These are phyloP conservation scores for Coriolopsis trogii DNA, from an alignment of 1,284 basidiomycete genomes.

Conservation along the genomic window DNA sequence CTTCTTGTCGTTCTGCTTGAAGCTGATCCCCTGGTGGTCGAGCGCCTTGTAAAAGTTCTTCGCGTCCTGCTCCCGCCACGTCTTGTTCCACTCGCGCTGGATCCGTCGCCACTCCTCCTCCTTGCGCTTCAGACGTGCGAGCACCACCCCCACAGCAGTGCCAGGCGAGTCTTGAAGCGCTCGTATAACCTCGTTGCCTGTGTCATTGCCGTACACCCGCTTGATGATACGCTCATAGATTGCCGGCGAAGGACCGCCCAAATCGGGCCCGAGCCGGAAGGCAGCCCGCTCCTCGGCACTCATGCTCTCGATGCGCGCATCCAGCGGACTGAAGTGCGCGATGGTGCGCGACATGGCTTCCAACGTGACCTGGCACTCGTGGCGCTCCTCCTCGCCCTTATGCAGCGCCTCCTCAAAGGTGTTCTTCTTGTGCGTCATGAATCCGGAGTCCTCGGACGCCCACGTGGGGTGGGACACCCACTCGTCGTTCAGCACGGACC, in stretches of 20 bases:
- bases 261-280: constrained; percentile 87
- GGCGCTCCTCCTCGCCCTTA: constrained; percentile 96
- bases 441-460: constrained; percentile 95
- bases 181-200: constrained; percentile 84
- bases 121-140: constrained; percentile 90
- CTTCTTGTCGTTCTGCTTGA: constrained; percentile 98
- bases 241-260: constrained; percentile 87
- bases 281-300: constrained; percentile 82
- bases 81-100: constrained; percentile 95
- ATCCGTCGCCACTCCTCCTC: constrained; percentile 97
- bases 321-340: constrained; percentile 89
- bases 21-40: constrained; percentile 94
- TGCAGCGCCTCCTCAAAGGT: constrained; percentile 95
- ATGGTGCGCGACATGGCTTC: constrained; percentile 94
- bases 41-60: constrained; percentile 98
- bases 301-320: constrained; percentile 89
- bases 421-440: constrained; percentile 97
- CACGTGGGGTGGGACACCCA: constrained; percentile 98
- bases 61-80: constrained; percentile 96
- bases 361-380: constrained; percentile 97
- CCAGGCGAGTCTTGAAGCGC: constrained; percentile 93
- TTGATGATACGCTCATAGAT: constrained; percentile 95
- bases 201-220: constrained; percentile 90
- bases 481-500: constrained; percentile 94
- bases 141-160: constrained; percentile 91